A percentile compares a stretch with the other conserved stretches of the same genome.
phyloP scores from a whole-genome alignment of 2,329 filamentous ascomycete genomes.

The Onygenales sp. region DNA sequence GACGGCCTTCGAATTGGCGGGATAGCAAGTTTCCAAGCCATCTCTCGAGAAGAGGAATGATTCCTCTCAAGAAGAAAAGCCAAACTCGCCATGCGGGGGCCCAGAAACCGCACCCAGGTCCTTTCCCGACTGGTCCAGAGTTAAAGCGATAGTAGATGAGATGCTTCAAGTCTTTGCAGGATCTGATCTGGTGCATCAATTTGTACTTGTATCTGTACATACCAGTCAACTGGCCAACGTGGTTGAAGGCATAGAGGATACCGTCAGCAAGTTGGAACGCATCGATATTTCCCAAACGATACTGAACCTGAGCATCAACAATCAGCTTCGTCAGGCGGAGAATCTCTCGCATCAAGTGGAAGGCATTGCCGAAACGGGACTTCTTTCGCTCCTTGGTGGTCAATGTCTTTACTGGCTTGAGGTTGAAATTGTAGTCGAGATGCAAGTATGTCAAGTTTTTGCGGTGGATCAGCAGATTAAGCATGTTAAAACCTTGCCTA shows the following conservation, averaged over 20 bases:
- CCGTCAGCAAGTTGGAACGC: conserved; percentile 97
- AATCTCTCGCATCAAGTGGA: conserved; percentile 98
- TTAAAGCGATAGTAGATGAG: conserved; percentile 99
- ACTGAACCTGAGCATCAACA: conserved; percentile 96
- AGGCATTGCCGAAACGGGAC: conserved; percentile 96
- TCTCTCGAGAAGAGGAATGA: conserved; percentile 89
- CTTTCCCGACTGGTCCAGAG: conserved; percentile 90
- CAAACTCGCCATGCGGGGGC: conserved; percentile 97
- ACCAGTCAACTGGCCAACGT: conserved; percentile 93
- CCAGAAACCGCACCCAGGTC: conserved; percentile 98
- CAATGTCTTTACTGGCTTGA: conserved; percentile 97
- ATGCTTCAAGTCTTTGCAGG: conserved; percentile 98
- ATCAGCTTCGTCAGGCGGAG: conserved; percentile 92
- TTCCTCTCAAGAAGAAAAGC: conserved; percentile 98
- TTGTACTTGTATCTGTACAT: conserved; percentile 99
- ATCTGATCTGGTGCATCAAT: conserved; percentile 98
- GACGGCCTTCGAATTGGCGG: conserved; percentile 93
- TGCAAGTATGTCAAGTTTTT: conserved; percentile 98
- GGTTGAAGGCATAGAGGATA: conserved; percentile 98
- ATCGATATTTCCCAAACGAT: conserved; percentile 93
- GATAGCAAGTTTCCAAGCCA: conserved; percentile 97
- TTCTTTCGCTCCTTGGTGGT: conserved; percentile 99
- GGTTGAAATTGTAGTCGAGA: conserved; percentile 98
- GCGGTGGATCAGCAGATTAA: conserved; percentile 92
- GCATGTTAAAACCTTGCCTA: conserved; percentile 97